Base-by-base conservation (phyloP, 2,329 filamentous ascomycete genomes). In the Orbilia quercus region DNA sequence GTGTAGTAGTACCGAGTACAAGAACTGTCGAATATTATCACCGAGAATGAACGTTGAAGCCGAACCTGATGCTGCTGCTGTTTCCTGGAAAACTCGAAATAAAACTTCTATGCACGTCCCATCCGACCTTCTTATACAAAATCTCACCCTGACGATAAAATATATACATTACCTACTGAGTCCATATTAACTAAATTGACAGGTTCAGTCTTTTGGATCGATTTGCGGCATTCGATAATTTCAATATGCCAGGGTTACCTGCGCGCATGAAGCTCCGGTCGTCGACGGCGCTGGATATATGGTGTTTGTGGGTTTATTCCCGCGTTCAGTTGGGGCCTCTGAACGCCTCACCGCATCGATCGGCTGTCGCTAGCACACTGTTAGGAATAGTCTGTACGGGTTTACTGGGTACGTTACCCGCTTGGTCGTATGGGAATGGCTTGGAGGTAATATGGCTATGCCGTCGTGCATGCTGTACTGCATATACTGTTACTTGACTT, bases 1-100 rank as follows among this genome's bases (percentile, higher is more conserved):
- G 63, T 53, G 63, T 67, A 7, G 63, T 67, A 36, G 60, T 55
- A 66, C 62, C 28, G 44, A 66, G 51, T 51, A 34, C 44, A 42
- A 28, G 47, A n/a, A 22, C 23, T 36, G 50, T 7, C 47, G 48
- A 51, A 58, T 66, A 58, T 28, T 25, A 66, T 66, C 51, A 40
- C 50, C 36, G 31, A 23, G 20, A 38, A 40, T 9, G 34, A 54
- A 54, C 50, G 31, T 40, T 54, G 50, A 40, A 40, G 34, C 12
- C 7, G 50, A 40, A 40, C 18, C 12, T 7, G 50, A 54, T 54
- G 42, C 5, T 45, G 42, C 2, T 45, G n/a, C 18, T 22, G 42
- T 20, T 45, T 18, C n/a, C 14, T n/a, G 14, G 42, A 45, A 20
- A 14, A 40, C 36, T 40, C 36, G 12, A 40, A 40, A 40, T 14